Base-by-base conservation (phyloP, 371 early-diverging fungal genomes). In the Sporodiniella umbellata region DNA sequence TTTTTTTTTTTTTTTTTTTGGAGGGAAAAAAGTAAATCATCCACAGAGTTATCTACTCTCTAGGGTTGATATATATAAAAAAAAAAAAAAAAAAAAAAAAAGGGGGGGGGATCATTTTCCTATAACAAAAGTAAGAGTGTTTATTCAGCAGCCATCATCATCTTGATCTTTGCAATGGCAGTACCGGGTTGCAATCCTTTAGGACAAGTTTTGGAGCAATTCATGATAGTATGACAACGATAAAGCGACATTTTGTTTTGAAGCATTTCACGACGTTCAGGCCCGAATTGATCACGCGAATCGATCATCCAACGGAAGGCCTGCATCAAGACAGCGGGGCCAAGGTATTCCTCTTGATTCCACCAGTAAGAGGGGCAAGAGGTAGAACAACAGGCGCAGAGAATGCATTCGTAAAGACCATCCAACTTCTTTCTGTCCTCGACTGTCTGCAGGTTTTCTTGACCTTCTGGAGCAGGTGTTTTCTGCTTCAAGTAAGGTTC, bases 151-250 rank as follows among this genome's bases (percentile, higher is more conserved):
- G 95, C 92, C 92, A 97, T 94, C 58, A 80, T 64, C 72, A 87
- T 86, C 85, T 96, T 97, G 77, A 97, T 93, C 82, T 93, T 80
- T 24, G 96, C 93, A 78, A 98, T 96, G 42, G 98, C 98, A 19
- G 73, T 64, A 66, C 93, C 94, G 18, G 96, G 98, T 74, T 94
- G 94, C 45, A 98, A 84, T 46, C 96, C 96, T 88, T 96, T 95
- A 58, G 98, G 98, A 72, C 98, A 96, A 38, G 95, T 95, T 60
- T 87, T 80, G 48, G 94, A 80, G 72, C 98, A 96, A 87, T 96
- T 95, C 98, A 96, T 96, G 74, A 97, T 98, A 53, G 96, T 95
- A 78, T 98, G 98, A 86, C 98, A 98, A 51, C 96, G 90, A 83
- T 94, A 98, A 15, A 96, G 81, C 10, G 93, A 88, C 89, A 94